Evolutionary conservation across 2,329 filamentous ascomycete genomes (phyloP).

Genomic region (Akanthomyces uredinophilus): DNA sequence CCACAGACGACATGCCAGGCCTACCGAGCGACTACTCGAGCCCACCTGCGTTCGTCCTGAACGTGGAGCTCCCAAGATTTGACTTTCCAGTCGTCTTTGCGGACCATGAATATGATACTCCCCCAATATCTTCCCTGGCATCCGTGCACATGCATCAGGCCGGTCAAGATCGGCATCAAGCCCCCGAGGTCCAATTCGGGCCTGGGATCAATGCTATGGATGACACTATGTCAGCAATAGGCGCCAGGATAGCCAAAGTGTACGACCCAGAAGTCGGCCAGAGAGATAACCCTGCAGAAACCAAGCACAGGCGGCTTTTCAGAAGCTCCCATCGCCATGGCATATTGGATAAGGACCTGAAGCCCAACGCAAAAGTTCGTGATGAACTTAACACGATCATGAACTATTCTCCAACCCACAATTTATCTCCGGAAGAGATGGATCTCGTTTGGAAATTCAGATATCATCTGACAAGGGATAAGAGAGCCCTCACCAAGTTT

Average conservation of each 20-base stretch:
- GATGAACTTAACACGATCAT: conserved; percentile 91
- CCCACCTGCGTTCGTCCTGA: conserved; percentile 67
- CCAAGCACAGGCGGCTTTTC: conserved; percentile 87
- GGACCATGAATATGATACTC: conserved; percentile 85
- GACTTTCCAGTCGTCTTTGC: conserved; percentile 95
- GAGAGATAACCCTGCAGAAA: conserved; percentile 87
- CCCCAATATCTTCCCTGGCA: conserved; percentile 72
- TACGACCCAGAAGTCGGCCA: conserved; percentile 92
- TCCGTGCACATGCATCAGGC: conserved; percentile 53
- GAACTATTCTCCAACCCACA: conserved; percentile 86
- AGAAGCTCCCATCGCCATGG: conserved; percentile 85
- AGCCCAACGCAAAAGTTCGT: conserved; percentile 90
- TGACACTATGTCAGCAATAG: conserved; percentile 42
- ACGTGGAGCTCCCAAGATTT: conserved; percentile 88
- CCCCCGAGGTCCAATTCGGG: conserved; percentile 83
- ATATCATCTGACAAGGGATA: conserved; percentile 89
- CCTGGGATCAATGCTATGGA: conserved; percentile 76
- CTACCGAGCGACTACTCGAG: conserved; percentile 34
- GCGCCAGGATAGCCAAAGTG: conserved; percentile 68
- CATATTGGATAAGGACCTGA: conserved; percentile 90
- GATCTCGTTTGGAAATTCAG: conserved; percentile 97
- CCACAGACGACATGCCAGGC: conserved; percentile 27
- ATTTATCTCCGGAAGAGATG: conserved; percentile 83
- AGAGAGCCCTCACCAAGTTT: conserved; percentile 89
- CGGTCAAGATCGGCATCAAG: conserved; percentile 64